A percentile compares a stretch with the other conserved stretches of the same genome.
phyloP scores from a whole-genome alignment of 2,329 filamentous ascomycete genomes.

The Cylindrodendrum hubeiense region DNA sequence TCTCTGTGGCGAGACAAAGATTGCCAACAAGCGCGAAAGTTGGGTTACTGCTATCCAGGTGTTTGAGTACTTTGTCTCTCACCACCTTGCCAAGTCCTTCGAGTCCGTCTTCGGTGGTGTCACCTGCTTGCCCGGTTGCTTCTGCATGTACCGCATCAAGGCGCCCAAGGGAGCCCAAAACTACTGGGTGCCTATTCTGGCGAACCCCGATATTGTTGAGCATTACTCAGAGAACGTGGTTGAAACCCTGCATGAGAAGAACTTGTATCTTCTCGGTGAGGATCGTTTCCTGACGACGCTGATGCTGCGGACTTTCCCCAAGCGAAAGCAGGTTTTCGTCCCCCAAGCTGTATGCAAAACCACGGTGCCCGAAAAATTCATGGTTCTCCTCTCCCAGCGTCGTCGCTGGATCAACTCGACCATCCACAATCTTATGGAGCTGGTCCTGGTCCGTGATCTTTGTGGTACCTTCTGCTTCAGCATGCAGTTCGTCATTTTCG shows the following conservation, averaged over 20 bases:
- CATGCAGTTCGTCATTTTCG: conserved; percentile 98
- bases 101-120: conserved; percentile 99
- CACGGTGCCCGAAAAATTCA: conserved; percentile 92
- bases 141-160: conserved; percentile 99
- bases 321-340: conserved; percentile 98
- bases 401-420: conserved; percentile 99
- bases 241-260: conserved; percentile 98
- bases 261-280: conserved; percentile 89
- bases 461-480: conserved; percentile 99
- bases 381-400: conserved; percentile 91
- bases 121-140: conserved; percentile 97
- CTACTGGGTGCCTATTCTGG: conserved; percentile 99
- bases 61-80: conserved; percentile 99
- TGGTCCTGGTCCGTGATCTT: conserved; percentile 93
- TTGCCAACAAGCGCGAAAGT: conserved; percentile 94
- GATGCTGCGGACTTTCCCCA: conserved; percentile 98
- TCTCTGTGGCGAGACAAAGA: conserved; percentile 98
- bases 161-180: conserved; percentile 98
- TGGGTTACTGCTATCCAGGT: conserved; percentile 99
- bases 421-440: conserved; percentile 98
- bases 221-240: conserved; percentile 99
- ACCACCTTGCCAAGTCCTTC: conserved; percentile 96
- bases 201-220: conserved; percentile 98
- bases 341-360: conserved; percentile 99
- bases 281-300: conserved; percentile 96